Percentiles rank a stretch among this genome's conserved stretches.
phyloP scores from a whole-genome alignment of 306 rosid genomes.

The Gillenia trifoliata region DNA sequence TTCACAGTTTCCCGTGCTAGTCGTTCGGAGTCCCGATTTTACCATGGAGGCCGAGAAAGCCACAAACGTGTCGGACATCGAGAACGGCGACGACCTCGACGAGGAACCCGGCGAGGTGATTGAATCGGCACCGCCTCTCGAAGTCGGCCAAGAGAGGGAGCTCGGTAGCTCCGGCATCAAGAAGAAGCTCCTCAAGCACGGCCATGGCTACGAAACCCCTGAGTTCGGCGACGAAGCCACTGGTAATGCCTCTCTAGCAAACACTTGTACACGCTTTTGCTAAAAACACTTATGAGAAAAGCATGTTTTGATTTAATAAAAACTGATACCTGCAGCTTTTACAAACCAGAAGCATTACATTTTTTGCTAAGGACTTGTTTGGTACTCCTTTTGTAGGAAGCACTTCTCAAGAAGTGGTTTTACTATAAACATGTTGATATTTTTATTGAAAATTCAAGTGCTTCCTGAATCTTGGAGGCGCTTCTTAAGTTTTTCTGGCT shows the following conservation, averaged over 20 bases:
- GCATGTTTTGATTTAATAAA: too few species aligned
- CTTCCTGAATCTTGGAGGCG: too few species aligned
- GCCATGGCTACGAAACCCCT: slow-evolving; percentile 59
- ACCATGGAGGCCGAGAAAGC: slow-evolving; percentile 32
- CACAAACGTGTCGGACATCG: slow-evolving; percentile 30
- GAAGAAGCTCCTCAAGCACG: slow-evolving; percentile 57
- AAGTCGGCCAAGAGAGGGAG: slow-evolving; percentile 62
- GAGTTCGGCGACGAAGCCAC: slow-evolving; percentile 52
- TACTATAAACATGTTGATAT: too few species aligned
- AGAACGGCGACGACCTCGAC: slow-evolving; percentile 39
- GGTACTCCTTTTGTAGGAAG: too few species aligned
- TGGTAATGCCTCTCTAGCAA: slow-evolving; percentile 15
- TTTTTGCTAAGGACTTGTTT: too few species aligned
- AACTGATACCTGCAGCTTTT: too few species aligned
- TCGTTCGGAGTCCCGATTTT: slow-evolving; percentile 1
- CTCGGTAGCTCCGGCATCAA: slow-evolving; percentile 28
- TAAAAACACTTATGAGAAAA: too few species aligned
- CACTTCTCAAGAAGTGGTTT: too few species aligned
- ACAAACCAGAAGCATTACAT: too few species aligned
- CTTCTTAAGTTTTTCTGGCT: too few species aligned
- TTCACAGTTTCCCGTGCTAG: background rate
- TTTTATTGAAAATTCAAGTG: too few species aligned
- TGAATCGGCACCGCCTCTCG: slow-evolving; percentile 65
- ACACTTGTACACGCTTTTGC: too few species aligned
- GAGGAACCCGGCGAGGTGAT: slow-evolving; percentile 79